phyloP scores from a whole-genome alignment of 2,329 filamentous ascomycete genomes.

The Cladophialophora immunda region DNA sequence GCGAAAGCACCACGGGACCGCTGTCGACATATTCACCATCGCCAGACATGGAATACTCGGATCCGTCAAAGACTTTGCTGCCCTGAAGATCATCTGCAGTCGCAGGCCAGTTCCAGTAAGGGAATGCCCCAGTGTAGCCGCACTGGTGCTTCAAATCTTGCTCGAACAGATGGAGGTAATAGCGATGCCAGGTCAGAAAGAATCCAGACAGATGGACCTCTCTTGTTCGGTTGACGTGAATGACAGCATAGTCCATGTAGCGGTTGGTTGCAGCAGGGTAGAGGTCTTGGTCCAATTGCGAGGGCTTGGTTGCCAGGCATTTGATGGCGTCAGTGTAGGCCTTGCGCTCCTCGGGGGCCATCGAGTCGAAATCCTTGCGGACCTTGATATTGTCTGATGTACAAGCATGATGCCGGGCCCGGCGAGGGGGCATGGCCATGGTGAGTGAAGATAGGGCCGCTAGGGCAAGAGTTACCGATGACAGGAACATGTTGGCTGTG shows the following conservation, averaged over 20 bases:
- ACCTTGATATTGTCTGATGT: conserved; percentile 37
- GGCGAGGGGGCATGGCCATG: conserved; percentile 19
- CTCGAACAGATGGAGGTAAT: conserved; percentile 55
- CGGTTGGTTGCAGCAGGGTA: conserved; percentile 47
- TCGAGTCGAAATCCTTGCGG: conserved; percentile 40
- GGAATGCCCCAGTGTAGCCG: conserved; percentile 55
- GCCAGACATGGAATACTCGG: conserved; percentile 48
- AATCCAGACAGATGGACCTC: conserved; percentile 47
- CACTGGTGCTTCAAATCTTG: conserved; percentile 54
- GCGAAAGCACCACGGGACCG: conserved; percentile 32
- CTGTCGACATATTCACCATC: conserved; percentile 40
- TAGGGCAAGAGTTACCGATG: conserved; percentile 31
- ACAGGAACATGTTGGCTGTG: conserved; percentile 35
- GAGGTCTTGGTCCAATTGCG: conserved; percentile 44
- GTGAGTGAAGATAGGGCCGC: conserved; percentile 26
- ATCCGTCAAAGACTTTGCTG: conserved; percentile 50
- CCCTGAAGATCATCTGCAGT: conserved; percentile 44
- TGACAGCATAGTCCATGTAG: conserved; percentile 52
- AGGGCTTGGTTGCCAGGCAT: conserved; percentile 47
- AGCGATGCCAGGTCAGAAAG: conserved; percentile 57
- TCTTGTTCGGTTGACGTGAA: conserved; percentile 49
- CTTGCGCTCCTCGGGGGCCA: conserved; percentile 41
- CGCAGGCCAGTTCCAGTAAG: conserved; percentile 54
- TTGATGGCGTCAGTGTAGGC: conserved; percentile 51
- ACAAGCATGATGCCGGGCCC: conserved; percentile 15